These are phyloP conservation scores for Piper longum DNA, from an alignment of 164 flowering plant species.

Conservation along the genomic window DNA sequence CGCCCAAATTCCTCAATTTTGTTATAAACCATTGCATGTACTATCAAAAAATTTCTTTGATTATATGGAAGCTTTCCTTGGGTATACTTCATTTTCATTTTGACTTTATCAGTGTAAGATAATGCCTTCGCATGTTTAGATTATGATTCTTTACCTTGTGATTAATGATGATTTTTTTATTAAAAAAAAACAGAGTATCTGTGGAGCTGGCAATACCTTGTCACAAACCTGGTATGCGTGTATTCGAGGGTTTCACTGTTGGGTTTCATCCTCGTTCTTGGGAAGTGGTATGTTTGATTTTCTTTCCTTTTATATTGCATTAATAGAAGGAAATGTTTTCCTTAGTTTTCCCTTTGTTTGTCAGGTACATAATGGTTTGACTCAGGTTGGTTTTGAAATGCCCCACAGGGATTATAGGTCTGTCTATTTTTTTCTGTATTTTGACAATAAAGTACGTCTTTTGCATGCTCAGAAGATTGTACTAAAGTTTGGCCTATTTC, in stretches of 20 bases:
- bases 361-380: conserved; percentile 87
- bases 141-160: conserved; percentile 1
- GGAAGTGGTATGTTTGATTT: conserved; percentile 62
- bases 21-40: too few relatives aligned
- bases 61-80: too few relatives aligned
- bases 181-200: conserved; percentile 30
- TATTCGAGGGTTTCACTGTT: conserved; percentile 88
- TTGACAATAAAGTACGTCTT: not conserved
- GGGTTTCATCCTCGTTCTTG: conserved; percentile 91
- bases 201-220: conserved; percentile 87
- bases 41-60: too few relatives aligned
- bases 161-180: too few relatives aligned
- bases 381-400: conserved; percentile 73
- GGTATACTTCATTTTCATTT: too few relatives aligned
- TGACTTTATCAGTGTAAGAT: too few relatives aligned
- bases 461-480: not conserved
- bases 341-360: conserved; percentile 27
- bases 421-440: conserved; percentile 6
- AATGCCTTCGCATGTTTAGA: not conserved
- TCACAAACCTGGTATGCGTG: conserved; percentile 53
- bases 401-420: conserved; percentile 68
- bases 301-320: conserved; percentile 22
- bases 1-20: too few relatives aligned
- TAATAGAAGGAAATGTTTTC: conserved; percentile 84
- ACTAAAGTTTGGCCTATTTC: not conserved